Evolutionary conservation across 352 stramenopile genomes (phyloP), one percentile per base, ranked within the genome.

Genomic region (Thalassiosira mediterranea): DNA sequence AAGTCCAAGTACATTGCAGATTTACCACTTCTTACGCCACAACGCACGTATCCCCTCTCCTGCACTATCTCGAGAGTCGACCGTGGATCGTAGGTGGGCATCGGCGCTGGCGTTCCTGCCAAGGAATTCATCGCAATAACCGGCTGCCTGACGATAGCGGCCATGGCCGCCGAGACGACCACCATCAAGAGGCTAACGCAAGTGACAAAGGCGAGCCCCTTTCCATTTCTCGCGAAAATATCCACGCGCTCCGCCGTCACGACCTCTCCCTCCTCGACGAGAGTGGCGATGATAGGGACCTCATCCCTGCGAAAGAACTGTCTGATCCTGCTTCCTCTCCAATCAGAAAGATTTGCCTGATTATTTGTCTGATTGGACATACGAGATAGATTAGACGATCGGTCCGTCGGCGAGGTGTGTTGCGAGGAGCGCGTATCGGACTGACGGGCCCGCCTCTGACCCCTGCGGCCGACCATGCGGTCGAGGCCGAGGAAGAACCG

Each of bases 1-100:
- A 32, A 17, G 0, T 34, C 8, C 23, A 59, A 15, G 37, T 26
- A 4, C 13, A 34, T 26, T n/a, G 21, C 19, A 34, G 8, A 15
- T 44, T 15, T 44, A 44, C 19, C 2, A 54, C 4, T 31, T 34
- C 19, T 13, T 2, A 69, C 17, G 48, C 59, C 59, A 51, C 59
- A 69, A 34, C 44, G 59, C 17, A 69, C 23, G 5, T 23, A 49
- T 21, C 59, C 59, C 59, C 59, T 49, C 15, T 69, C 59, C 28
- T 69, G n/a, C n/a, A n/a, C n/a, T n/a, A n/a, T n/a, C n/a, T n/a
- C n/a, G n/a, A n/a, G n/a, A n/a, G n/a, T n/a, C n/a, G n/a, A n/a
- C n/a, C n/a, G n/a, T n/a, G 59, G 48, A 69, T 69, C 44, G 29
- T 34, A 54, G 5, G 47, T 54, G 32, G 47, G 47, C 28, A 26